phyloP scores from a whole-genome alignment of 148 eudicot genomes.

The Rhododendron mucronatum region DNA sequence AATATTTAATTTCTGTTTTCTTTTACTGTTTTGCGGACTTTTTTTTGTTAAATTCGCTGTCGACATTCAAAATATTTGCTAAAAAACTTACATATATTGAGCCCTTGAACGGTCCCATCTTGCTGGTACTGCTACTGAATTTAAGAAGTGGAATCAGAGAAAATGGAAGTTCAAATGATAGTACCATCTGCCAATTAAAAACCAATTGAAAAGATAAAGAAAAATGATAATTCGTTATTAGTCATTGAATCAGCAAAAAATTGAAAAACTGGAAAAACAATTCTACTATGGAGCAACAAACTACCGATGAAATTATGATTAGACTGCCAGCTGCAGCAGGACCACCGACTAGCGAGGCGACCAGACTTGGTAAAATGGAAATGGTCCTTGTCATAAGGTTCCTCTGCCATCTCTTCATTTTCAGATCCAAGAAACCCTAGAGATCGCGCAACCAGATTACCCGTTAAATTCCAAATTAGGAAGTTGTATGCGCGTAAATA shows the following conservation, averaged over 20 bases:
- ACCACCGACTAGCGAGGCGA: constrained; percentile 35
- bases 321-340: constrained; percentile 35
- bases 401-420: constrained; percentile 36
- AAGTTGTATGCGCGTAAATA: not conserved
- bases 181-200: constrained; percentile 40
- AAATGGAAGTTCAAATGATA: constrained; percentile 76
- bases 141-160: constrained; percentile 72
- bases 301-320: constrained; percentile 64
- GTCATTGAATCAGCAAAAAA: not conserved
- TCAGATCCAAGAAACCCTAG: constrained; percentile 46
- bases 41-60: too few species aligned
- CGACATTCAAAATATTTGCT: too few species aligned
- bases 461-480: not conserved
- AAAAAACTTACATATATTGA: constrained; percentile 30
- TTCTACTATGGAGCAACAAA: not conserved
- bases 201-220: not conserved
- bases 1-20: too few species aligned
- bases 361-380: constrained; percentile 44
- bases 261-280: not conserved
- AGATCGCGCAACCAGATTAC: not conserved
- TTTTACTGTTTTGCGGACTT: too few species aligned
- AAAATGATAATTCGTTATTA: not conserved
- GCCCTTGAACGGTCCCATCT: constrained; percentile 70
- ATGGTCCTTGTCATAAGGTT: constrained; percentile 34
- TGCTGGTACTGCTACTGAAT: constrained; percentile 52